Evolutionary conservation across 306 rosid genomes (phyloP).

Genomic region (Prosopis cineraria): DNA sequence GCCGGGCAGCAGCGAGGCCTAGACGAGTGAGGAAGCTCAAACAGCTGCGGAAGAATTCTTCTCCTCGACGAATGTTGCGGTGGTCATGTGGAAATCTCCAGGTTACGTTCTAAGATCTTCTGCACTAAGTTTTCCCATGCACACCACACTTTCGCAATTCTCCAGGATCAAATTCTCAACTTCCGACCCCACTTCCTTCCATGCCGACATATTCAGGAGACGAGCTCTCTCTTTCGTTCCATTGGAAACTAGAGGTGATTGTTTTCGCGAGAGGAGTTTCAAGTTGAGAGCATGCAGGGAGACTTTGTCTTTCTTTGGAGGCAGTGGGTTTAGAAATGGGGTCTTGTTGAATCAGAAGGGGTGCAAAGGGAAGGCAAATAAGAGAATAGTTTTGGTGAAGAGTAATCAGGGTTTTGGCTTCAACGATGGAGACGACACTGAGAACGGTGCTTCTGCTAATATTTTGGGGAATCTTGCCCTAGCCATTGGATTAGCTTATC

Average conservation of each 20-base stretch:
- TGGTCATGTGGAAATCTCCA: background rate
- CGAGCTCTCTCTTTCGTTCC: slow-evolving; percentile 34
- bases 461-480: slow-evolving; percentile 64
- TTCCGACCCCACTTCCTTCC: slow-evolving; percentile 32
- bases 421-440: slow-evolving; percentile 56
- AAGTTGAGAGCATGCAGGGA: slow-evolving; percentile 35
- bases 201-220: slow-evolving; percentile 26
- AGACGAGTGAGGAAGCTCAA: background rate
- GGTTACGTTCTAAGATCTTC: background rate
- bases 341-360: slow-evolving; percentile 30
- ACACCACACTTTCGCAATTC: slow-evolving; percentile 34
- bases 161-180: slow-evolving; percentile 35
- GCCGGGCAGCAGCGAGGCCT: background rate
- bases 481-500: slow-evolving; percentile 70
- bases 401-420: slow-evolving; percentile 62
- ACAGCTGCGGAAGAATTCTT: background rate
- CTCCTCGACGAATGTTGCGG: background rate
- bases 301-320: slow-evolving; percentile 26
- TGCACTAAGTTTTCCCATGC: slow-evolving; percentile 36
- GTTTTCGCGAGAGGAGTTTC: slow-evolving; percentile 30
- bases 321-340: slow-evolving; percentile 24
- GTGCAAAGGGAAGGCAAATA: slow-evolving; percentile 41
- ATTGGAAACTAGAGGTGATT: slow-evolving; percentile 25
- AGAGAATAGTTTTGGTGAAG: slow-evolving; percentile 50
- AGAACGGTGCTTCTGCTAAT: slow-evolving; percentile 52